These are phyloP conservation scores for Kodamaea sagamina DNA, from an alignment of 805 yeast genomes.

Conservation along the genomic window DNA sequence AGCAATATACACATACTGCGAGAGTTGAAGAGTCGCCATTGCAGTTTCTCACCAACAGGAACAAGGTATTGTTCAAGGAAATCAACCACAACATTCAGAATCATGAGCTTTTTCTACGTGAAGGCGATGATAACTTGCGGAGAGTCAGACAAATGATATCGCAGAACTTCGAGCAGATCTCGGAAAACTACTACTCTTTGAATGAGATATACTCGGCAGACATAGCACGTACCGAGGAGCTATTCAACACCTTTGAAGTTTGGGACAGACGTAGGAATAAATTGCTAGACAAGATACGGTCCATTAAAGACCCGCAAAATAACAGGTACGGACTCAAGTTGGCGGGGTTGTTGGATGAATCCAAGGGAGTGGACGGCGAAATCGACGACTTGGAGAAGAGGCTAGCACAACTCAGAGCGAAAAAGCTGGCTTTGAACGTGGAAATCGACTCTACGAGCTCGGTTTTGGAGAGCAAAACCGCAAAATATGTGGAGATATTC, in stretches of 20 bases:
- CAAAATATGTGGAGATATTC: slow-evolving; percentile 45
- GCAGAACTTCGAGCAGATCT: slow-evolving; percentile 36
- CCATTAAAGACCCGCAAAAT: slow-evolving; percentile 37
- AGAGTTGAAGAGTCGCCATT: slow-evolving; percentile 26
- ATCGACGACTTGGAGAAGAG: slow-evolving; percentile 40
- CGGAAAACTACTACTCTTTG: slow-evolving; percentile 46
- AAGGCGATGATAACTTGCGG: slow-evolving; percentile 37
- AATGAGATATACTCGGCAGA: slow-evolving; percentile 49
- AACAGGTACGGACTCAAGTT: slow-evolving; percentile 47
- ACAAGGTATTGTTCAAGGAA: slow-evolving; percentile 24
- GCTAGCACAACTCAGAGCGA: slow-evolving; percentile 33
- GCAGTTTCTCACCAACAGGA: slow-evolving; percentile 33
- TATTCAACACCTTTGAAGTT: slow-evolving; percentile 31
- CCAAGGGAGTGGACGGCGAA: slow-evolving; percentile 36
- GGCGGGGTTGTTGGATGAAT: slow-evolving; percentile 33
- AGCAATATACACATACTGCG: not conserved
- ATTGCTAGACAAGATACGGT: slow-evolving; percentile 36
- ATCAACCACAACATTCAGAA: slow-evolving; percentile 22
- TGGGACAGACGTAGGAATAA: slow-evolving; percentile 44
- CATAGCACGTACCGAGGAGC: slow-evolving; percentile 24
- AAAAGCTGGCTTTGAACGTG: slow-evolving; percentile 32
- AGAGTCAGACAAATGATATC: slow-evolving; percentile 30
- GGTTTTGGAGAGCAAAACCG: slow-evolving; percentile 49
- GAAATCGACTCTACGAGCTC: slow-evolving; percentile 52
- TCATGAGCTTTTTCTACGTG: slow-evolving; percentile 29